These are phyloP conservation scores for Trichoderma erinaceum DNA, from an alignment of 495 filamentous ascomycete species.

Conservation along the genomic window DNA sequence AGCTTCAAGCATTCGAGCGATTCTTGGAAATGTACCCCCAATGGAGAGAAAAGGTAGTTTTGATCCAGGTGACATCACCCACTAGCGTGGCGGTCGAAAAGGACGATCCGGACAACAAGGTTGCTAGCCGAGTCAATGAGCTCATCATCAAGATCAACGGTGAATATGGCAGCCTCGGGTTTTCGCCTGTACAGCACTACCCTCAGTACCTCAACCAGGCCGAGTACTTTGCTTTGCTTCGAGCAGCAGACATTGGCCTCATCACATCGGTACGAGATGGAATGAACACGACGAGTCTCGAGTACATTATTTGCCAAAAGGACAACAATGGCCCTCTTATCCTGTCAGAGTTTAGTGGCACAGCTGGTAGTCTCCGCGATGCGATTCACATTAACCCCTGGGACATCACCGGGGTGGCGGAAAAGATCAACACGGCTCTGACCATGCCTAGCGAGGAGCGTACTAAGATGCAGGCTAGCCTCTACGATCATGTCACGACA, in stretches of 20 bases:
- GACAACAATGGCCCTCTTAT: constrained; percentile 79
- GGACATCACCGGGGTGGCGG: constrained; percentile 75
- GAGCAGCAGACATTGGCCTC: constrained; percentile 78
- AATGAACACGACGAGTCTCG: constrained; percentile 93
- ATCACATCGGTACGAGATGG: constrained; percentile 91
- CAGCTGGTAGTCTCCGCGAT: constrained; percentile 73
- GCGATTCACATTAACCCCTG: constrained; percentile 95
- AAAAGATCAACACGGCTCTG: constrained; percentile 71
- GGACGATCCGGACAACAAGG: constrained; percentile 63
- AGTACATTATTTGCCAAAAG: constrained; percentile 88
- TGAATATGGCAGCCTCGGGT: constrained; percentile 74
- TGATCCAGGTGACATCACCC: constrained; percentile 91
- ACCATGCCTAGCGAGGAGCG: constrained; percentile 61
- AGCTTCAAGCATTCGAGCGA: constrained; percentile 84
- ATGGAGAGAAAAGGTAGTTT: constrained; percentile 84
- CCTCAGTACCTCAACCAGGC: constrained; percentile 79
- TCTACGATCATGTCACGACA: constrained; percentile 77
- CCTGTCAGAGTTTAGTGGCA: constrained; percentile 91
- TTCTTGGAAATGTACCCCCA: constrained; percentile 83
- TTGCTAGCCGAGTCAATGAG: constrained; percentile 78
- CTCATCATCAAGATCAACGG: constrained; percentile 87
- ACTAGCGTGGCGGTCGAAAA: constrained; percentile 68
- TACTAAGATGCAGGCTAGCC: constrained; percentile 48
- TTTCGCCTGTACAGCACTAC: constrained; percentile 84
- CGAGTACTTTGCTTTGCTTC: constrained; percentile 87